Conservation (phyloP, 129 eudicot genomes). For the Tagetes erecta region DNA sequence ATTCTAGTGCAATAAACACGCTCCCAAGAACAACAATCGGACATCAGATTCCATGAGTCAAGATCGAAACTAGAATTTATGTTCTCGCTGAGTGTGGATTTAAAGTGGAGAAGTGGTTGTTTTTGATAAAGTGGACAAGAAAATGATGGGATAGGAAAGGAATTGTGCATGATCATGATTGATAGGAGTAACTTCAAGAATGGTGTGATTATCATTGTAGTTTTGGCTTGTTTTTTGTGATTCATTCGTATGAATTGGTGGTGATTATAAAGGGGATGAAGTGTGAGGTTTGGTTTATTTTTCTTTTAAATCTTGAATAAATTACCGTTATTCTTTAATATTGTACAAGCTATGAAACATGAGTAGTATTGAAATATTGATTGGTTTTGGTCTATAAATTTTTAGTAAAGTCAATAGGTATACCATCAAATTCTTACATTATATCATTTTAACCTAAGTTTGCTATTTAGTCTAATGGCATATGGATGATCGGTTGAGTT, state of each 20-base stretch:
- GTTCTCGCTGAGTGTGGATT: constrained; percentile 34
- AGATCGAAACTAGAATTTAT: constrained; percentile 30
- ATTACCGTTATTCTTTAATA: background rate
- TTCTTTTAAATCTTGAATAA: background rate
- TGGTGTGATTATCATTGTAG: background rate
- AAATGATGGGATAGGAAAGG: constrained; percentile 14
- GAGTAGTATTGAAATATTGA: too few species aligned
- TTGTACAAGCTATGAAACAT: background rate
- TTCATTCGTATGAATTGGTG: background rate
- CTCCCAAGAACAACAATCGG: constrained; percentile 60
- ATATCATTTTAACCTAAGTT: too few species aligned
- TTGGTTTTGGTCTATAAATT: too few species aligned
- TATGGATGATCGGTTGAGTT: too few species aligned
- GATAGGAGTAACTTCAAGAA: background rate
- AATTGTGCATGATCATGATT: constrained; percentile 16
- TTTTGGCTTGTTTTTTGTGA: background rate
- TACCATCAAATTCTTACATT: too few species aligned
- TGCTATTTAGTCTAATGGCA: too few species aligned
- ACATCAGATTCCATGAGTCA: constrained; percentile 42
- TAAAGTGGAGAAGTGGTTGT: constrained; percentile 34
- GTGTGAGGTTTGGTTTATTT: background rate
- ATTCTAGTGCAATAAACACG: constrained; percentile 35
- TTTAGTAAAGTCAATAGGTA: too few species aligned
- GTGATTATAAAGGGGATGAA: constrained; percentile 9
- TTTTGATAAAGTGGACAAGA: constrained; percentile 28